Evolutionary conservation across 495 filamentous ascomycete genomes (phyloP).

Genomic region (Parathielavia hyrcaniae): DNA sequence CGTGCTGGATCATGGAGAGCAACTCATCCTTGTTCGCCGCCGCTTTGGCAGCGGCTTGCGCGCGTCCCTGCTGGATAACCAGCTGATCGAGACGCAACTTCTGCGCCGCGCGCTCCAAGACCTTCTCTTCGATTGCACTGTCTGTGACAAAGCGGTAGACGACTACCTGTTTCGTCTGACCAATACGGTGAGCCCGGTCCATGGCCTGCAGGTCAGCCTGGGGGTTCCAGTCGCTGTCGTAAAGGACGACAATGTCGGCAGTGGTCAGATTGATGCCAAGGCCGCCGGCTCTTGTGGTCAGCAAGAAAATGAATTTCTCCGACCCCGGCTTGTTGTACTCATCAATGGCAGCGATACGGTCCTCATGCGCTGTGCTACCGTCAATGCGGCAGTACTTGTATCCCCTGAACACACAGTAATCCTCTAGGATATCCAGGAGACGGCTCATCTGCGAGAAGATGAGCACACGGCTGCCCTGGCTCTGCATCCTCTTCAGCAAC

Average conservation of each 20-base stretch:
- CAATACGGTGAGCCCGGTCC: conserved; percentile 97
- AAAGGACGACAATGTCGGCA: conserved; percentile 96
- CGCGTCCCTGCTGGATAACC: conserved; percentile 98
- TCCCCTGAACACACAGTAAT: conserved; percentile 92
- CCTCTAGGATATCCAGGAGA: conserved; percentile 92
- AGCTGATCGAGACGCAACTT: conserved; percentile 96
- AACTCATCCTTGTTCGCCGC: conserved; percentile 91
- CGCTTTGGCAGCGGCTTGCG: conserved; percentile 82
- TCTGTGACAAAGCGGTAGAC: conserved; percentile 97
- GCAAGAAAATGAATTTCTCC: conserved; percentile 93
- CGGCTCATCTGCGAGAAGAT: conserved; percentile 99
- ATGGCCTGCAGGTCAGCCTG: conserved; percentile 98
- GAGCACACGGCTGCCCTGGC: conserved; percentile 81
- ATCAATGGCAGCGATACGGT: conserved; percentile 95
- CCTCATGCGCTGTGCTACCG: conserved; percentile 93
- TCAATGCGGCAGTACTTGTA: conserved; percentile 98
- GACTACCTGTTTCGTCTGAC: conserved; percentile 95
- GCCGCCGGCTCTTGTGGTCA: conserved; percentile 95
- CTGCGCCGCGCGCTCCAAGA: conserved; percentile 92
- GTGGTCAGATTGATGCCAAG: conserved; percentile 97
- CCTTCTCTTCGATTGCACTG: conserved; percentile 97
- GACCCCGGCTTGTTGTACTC: conserved; percentile 95
- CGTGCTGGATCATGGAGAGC: conserved; percentile 96
- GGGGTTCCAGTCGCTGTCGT: conserved; percentile 98
- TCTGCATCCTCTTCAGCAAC: conserved; percentile 75